Conservation (phyloP, 1,284 basidiomycete species). For the Cryptococcus jaspeensis region DNA sequence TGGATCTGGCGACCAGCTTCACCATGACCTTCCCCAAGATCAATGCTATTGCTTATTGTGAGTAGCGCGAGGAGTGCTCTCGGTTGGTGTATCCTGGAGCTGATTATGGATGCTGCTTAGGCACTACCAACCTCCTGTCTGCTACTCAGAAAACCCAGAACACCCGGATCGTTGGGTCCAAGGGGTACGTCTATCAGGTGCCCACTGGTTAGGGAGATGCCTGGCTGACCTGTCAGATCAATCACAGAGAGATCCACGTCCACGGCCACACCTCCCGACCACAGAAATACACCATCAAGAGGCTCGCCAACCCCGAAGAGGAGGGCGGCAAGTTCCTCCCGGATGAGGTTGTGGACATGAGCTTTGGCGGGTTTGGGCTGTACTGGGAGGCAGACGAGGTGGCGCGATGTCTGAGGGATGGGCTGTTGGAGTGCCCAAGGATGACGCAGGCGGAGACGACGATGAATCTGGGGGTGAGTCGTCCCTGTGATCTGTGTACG, state of each 20-base stretch:
- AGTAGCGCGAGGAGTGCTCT: slow-evolving; percentile 3
- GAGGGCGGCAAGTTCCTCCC: slow-evolving; percentile 15
- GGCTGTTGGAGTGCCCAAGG: slow-evolving; percentile 38
- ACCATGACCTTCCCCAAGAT: slow-evolving; percentile 43
- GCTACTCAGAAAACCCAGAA: slow-evolving; percentile 11
- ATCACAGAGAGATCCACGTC: slow-evolving; percentile 28
- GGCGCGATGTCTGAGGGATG: slow-evolving; percentile 45
- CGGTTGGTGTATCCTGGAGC: neutral
- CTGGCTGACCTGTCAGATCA: neutral
- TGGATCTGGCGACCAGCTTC: slow-evolving; percentile 43
- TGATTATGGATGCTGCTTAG: slow-evolving; percentile 2
- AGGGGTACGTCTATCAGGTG: slow-evolving; percentile 26
- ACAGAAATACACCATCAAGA: slow-evolving; percentile 18
- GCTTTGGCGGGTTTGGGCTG: slow-evolving; percentile 39
- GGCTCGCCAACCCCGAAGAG: slow-evolving; percentile 10
- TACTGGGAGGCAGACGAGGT: slow-evolving; percentile 53
- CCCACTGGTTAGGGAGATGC: no score
- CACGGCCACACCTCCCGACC: slow-evolving; percentile 29
- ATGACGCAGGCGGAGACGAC: slow-evolving; percentile 45
- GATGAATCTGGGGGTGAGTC: slow-evolving; percentile 44
- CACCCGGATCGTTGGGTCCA: slow-evolving; percentile 37
- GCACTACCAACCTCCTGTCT: slow-evolving; percentile 23
- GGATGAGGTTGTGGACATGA: slow-evolving; percentile 29
- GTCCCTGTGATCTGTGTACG: neutral
- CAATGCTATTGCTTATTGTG: slow-evolving; percentile 40